Base-by-base conservation (phyloP, 768 basidiomycete species). In the Coprinopsis sp. region DNA sequence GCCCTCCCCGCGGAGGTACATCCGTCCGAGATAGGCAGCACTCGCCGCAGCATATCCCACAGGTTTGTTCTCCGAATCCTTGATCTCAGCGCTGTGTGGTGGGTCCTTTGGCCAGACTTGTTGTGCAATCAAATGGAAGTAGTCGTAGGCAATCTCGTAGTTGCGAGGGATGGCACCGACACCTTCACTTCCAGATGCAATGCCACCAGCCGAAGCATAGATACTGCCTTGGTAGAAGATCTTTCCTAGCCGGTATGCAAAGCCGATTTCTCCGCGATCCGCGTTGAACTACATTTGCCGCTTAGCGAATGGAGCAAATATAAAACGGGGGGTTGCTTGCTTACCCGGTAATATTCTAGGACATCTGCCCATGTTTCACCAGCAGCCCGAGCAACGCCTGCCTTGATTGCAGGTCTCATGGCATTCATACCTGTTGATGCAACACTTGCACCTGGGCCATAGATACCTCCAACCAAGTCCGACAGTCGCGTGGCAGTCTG, bases 221-320 rank as follows among this genome's bases (percentile, higher is more conserved):
- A 97, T 87, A 48, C 89, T 92, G 14, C 96, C 96, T 60, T 93
- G 88, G 59, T 99, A 98, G 67, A 87, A 95, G 8, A 98, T 88
- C 65, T 91, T 86, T n/a, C 92, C 96, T 2, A 98, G 77, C 13
- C 90, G 82, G 64, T 88, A 92, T 2, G 92, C 91, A 61, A 91
- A 95, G 52, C 86, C 82, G 41, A 80, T 80, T 55, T 93, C 90
- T 22, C 91, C 91, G 22, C 92, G 82, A 56, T 97, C 92, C 5
- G 95, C 91, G 41, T 97, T 96, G 66, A 95, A 99, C 87, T 95
- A 44, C 8, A 50, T 39, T 54, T 29, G 47, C 23, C 29, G 49
- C 52, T 23, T 41, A 39, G 22, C 16, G n/a, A n/a, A 21, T 31
- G 37, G 6, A 10, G 30, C 19, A 13, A 2, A 16, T 11, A 13